A percentile compares a stretch with the other conserved stretches of the same genome.
Evolutionary conservation across 495 filamentous ascomycete species (phyloP).

Genomic region (Trichoderma gamsii): DNA sequence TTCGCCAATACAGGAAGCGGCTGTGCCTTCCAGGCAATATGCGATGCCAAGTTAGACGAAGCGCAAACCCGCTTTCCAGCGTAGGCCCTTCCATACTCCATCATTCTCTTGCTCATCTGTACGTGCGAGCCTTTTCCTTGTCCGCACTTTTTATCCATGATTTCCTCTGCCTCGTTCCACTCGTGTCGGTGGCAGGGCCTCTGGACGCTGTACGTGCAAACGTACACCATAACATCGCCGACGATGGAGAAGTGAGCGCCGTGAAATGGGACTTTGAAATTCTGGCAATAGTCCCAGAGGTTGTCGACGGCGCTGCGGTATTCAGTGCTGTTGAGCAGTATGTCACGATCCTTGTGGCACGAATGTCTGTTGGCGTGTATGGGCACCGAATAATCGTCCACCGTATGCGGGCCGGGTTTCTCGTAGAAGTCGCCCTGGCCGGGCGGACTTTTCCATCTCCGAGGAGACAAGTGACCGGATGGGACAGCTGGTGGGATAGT

Average conservation of each 20-base stretch:
- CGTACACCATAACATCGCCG: not conserved
- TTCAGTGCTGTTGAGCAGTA: not conserved
- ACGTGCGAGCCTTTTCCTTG: not conserved
- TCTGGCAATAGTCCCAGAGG: not conserved
- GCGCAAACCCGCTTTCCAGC: not conserved
- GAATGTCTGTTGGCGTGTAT: not conserved
- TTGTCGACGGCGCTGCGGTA: not conserved
- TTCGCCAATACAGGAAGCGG: not conserved
- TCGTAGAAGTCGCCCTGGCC: not conserved
- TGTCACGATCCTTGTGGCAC: not conserved
- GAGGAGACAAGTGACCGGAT: not conserved
- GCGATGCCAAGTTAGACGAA: not conserved
- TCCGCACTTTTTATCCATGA: not conserved
- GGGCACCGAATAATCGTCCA: not conserved
- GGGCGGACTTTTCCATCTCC: not conserved
- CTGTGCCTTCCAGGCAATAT: not conserved
- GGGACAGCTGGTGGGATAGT: no score
- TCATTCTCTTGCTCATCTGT: not conserved
- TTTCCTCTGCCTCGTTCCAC: not conserved
- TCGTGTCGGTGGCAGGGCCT: not conserved
- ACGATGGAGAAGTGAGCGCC: not conserved
- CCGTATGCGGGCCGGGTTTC: not conserved
- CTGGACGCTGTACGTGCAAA: not conserved
- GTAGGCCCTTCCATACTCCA: not conserved
- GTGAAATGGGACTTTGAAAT: not conserved